Evolutionary conservation across 441 rosid species (phyloP).

Genomic region (Pelargonium fulgidum): DNA sequence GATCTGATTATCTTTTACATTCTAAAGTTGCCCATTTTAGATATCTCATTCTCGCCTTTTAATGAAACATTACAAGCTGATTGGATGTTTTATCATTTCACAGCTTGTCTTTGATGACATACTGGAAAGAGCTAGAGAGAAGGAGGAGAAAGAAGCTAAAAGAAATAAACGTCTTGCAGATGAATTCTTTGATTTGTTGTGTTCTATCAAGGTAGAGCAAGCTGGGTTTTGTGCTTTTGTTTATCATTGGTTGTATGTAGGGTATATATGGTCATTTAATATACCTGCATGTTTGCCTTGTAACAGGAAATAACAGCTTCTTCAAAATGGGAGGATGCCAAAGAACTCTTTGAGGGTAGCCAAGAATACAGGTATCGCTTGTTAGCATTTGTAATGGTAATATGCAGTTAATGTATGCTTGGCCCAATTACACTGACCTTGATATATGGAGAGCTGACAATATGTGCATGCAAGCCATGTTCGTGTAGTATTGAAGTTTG

Average conservation of each 20-base stretch:
- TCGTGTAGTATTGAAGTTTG: too few species aligned
- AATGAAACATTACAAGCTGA: slow-evolving; percentile 6
- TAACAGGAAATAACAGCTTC: slow-evolving; percentile 51
- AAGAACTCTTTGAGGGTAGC: slow-evolving; percentile 45
- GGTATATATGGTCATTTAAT: slow-evolving; percentile 16
- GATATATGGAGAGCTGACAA: not conserved
- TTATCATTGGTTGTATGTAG: slow-evolving; percentile 10
- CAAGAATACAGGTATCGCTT: slow-evolving; percentile 52
- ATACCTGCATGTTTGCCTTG: slow-evolving; percentile 20
- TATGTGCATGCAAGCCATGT: too few species aligned
- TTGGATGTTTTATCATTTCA: slow-evolving; percentile 20
- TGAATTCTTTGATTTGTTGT: slow-evolving; percentile 38
- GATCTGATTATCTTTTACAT: not conserved
- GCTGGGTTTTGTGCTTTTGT: slow-evolving; percentile 11
- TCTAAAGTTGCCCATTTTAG: not conserved
- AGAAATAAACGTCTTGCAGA: slow-evolving; percentile 50
- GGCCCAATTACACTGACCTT: not conserved
- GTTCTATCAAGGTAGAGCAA: slow-evolving; percentile 41
- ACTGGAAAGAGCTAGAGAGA: slow-evolving; percentile 55
- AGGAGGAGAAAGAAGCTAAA: slow-evolving; percentile 62
- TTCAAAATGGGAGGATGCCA: slow-evolving; percentile 63
- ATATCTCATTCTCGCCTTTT: slow-evolving; percentile 7
- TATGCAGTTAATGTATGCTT: not conserved
- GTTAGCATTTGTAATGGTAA: not conserved
- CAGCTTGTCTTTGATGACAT: slow-evolving; percentile 59